Conservation (phyloP, 2,329 filamentous ascomycete genomes). For the Botrytis galanthina region DNA sequence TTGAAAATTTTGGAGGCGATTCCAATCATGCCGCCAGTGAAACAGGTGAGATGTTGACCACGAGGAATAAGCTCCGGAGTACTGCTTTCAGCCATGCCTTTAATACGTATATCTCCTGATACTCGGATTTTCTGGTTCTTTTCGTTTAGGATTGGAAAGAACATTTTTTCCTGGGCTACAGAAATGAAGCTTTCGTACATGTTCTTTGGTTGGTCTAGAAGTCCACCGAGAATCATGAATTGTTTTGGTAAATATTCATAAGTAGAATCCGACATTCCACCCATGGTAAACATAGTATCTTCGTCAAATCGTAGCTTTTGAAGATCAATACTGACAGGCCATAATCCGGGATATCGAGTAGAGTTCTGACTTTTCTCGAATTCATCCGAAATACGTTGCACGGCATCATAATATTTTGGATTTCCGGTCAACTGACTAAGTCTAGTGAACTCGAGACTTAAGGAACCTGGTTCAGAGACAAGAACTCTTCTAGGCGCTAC, state of each 20-base stretch:
- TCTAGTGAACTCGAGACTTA: slow-evolving; percentile 62
- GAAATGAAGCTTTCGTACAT: slow-evolving; percentile 49
- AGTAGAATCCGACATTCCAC: slow-evolving; percentile 56
- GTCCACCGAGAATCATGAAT: slow-evolving; percentile 36
- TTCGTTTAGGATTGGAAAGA: slow-evolving; percentile 47
- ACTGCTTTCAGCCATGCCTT: slow-evolving; percentile 40
- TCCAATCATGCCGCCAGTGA: slow-evolving; percentile 68
- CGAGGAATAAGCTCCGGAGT: slow-evolving; percentile 44
- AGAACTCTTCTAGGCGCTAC: slow-evolving; percentile 54
- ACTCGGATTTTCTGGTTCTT: slow-evolving; percentile 45
- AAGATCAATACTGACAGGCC: slow-evolving; percentile 55
- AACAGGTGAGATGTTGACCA: slow-evolving; percentile 68
- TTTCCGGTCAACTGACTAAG: slow-evolving; percentile 62
- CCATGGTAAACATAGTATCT: slow-evolving; percentile 55
- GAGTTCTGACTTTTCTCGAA: slow-evolving; percentile 54
- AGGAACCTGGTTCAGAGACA: slow-evolving; percentile 60
- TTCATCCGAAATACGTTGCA: slow-evolving; percentile 56
- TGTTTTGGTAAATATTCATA: slow-evolving; percentile 64
- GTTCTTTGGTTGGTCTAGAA: slow-evolving; percentile 25
- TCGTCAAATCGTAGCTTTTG: slow-evolving; percentile 48
- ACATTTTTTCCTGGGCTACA: slow-evolving; percentile 46
- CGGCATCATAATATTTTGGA: slow-evolving; percentile 60
- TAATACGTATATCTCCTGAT: slow-evolving; percentile 45
- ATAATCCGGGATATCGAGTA: slow-evolving; percentile 61
- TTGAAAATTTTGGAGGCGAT: slow-evolving; percentile 63